Base-by-base conservation (phyloP, 495 filamentous ascomycete species). In the Penicillium turbatum region DNA sequence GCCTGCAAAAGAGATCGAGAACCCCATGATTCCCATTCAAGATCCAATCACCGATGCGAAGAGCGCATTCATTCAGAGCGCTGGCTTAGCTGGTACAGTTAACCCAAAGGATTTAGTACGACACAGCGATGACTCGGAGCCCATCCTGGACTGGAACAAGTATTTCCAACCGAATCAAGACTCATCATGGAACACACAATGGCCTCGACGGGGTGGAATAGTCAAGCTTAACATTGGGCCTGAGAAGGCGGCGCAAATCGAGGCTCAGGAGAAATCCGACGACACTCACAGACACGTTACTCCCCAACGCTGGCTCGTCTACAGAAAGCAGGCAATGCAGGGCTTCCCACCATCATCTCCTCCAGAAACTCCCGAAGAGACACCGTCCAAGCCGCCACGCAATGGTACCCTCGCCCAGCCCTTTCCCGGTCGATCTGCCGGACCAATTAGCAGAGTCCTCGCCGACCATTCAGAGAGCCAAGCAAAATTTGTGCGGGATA, bases 151-250 rank as follows among this genome's bases (percentile, higher is more conserved):
- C 12, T 55, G 55, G 55, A 10, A 54, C 13, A 51, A 26, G 16
- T 37, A 51, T 34, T 53, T 47, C 11, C 11, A 38, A 17, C 19
- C 13, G n/a, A 38, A 29, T 0, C 32, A 9, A 1, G 13, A 29
- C 24, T 37, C 12, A 13, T 37, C 32, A 0, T 48, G 45, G 45
- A 4, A 38, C 21, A 48, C 32, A 13, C 15, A 45, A 42, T 31
- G 15, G 24, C 24, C 17, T 37, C 49, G 30, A 16, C 17, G n/a
- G 3, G 39, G 48, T 26, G 53, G 48, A 32, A 19, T 68, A 7
- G 52, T 64, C 32, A 56, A 48, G n/a, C 37, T 66, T 17, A 51
- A 39, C 5, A 38, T 64, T 5, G 58, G 54, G 6, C 15, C 26
- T 7, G 21, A 54, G 27, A 45, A 37, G 17, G 60, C 55, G 0